Base-by-base conservation (phyloP, 192 early-diverging fungal species). In the Podila epicladia region DNA sequence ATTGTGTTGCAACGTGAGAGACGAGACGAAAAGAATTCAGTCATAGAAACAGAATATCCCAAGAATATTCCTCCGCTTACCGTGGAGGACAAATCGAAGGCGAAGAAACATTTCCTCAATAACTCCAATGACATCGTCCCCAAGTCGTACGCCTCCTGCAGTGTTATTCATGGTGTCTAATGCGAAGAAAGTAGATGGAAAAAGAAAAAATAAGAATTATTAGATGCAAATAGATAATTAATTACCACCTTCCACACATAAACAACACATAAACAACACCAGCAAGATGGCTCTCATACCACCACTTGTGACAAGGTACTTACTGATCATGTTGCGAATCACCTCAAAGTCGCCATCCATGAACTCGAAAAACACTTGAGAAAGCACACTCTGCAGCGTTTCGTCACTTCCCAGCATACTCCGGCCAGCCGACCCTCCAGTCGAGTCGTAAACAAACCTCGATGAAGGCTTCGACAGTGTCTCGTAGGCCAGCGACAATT, bases 321-420 rank as follows among this genome's bases (percentile, higher is more conserved):
- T 86, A 89, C 88, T 78, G 41, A 89, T 86, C 82, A 89, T 86
- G 32, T 86, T 78, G 3, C 88, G 74, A 37, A 89, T 86, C 38
- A 83, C 87, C 61, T 89, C 86, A 69, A 89, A 89, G 66, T 89
- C 88, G 49, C 88, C 88, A 64, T 89, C 88, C 83, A 89, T 82
- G 61, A 89, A 87, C 70, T 89, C 88, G 37, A 86, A 82, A 60
- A 89, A 89, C 50, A 86, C 87, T 41, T 88, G 87, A 45, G 86
- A 86, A 53, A 89, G 82, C 20, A 87, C 87, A 53, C 84, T 74
- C 31, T 89, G 87, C 37, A 89, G 68, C 24, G 87, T 89, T 35
- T 89, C 87, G 29, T 87, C 85, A 15, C 77, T 70, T 13, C 73
- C 72, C 7, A 85, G 64, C 65, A 83, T 80, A 58, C 68, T 82